Conservation (phyloP, 768 basidiomycete genomes). For the Lactarius quietus region DNA sequence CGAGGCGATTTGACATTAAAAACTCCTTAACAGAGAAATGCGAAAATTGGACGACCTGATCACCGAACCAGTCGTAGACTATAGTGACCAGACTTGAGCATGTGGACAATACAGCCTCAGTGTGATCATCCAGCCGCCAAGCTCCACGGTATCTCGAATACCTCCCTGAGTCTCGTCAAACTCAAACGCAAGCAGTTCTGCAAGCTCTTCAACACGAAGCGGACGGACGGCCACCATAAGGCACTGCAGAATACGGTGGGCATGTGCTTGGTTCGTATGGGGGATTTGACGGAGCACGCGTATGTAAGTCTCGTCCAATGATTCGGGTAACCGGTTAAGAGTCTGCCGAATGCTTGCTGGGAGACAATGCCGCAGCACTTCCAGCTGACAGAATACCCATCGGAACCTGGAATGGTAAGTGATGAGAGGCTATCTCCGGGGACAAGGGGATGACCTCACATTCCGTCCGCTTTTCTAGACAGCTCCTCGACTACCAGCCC, state of each 20-base stretch:
- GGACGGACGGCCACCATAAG: too few relatives aligned
- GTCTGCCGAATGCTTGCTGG: neutral
- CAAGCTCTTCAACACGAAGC: too few relatives aligned
- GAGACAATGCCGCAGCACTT: neutral
- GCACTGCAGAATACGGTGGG: too few relatives aligned
- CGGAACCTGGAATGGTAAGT: neutral
- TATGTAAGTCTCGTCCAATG: neutral
- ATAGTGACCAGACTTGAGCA: too few relatives aligned
- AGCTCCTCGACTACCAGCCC: neutral
- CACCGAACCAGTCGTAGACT: too few relatives aligned
- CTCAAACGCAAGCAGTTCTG: too few relatives aligned
- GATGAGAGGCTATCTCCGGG: neutral
- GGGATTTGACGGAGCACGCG: neutral
- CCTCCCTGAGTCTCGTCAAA: too few relatives aligned
- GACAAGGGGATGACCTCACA: neutral
- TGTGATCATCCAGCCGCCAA: too few relatives aligned
- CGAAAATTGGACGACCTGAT: neutral
- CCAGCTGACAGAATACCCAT: neutral
- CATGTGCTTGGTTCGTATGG: neutral
- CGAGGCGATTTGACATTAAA: neutral
- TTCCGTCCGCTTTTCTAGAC: neutral
- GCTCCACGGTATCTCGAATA: too few relatives aligned
- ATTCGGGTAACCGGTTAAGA: neutral
- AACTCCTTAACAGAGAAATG: neutral
- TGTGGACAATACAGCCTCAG: too few relatives aligned